phyloP scores from a whole-genome alignment of 352 stramenopile species.

The Phytophthora pini region DNA sequence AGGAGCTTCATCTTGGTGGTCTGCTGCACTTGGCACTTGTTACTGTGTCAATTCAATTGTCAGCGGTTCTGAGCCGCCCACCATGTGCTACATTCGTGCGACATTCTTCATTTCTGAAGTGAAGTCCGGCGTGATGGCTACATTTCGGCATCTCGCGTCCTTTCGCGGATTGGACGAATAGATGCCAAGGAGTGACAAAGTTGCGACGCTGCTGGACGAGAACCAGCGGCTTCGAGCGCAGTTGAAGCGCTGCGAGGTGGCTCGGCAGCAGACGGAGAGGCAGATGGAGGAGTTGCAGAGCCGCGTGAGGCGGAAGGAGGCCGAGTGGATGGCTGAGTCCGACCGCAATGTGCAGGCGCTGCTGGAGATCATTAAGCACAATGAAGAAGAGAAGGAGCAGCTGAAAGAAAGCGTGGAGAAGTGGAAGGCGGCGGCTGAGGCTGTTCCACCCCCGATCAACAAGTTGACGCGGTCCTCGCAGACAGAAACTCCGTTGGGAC shows the following conservation, averaged over 20 bases:
- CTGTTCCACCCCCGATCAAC: slow-evolving; percentile 5
- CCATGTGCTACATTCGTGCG: slow-evolving; percentile 6
- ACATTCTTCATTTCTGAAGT: slow-evolving; percentile 15
- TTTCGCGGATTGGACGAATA: slow-evolving; percentile 3
- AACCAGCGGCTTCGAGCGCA: slow-evolving; percentile 47
- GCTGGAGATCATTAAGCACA: slow-evolving; percentile 53
- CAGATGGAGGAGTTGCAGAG: slow-evolving; percentile 24
- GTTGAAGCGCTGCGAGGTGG: slow-evolving; percentile 33
- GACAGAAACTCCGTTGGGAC: slow-evolving; percentile 22
- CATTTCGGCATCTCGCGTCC: slow-evolving; percentile 14
- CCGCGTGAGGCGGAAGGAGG: slow-evolving; percentile 33
- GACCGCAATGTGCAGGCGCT: slow-evolving; percentile 52
- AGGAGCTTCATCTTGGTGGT: slow-evolving; percentile 41
- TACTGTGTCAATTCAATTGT: neutral
- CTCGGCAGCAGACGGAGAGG: slow-evolving; percentile 16
- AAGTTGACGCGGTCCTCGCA: slow-evolving; percentile 33
- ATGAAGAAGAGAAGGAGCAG: slow-evolving; percentile 35
- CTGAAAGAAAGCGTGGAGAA: slow-evolving; percentile 27
- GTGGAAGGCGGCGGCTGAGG: slow-evolving; percentile 8
- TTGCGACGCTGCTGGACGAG: slow-evolving; percentile 40
- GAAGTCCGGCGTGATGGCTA: slow-evolving; percentile 16
- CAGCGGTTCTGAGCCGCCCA: slow-evolving; percentile 22
- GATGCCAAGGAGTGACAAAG: neutral
- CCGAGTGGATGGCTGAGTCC: slow-evolving; percentile 51
- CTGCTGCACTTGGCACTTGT: neutral